Evolutionary conservation across 257 asterid species (phyloP).

Genomic region (Solanum raphanifolium): DNA sequence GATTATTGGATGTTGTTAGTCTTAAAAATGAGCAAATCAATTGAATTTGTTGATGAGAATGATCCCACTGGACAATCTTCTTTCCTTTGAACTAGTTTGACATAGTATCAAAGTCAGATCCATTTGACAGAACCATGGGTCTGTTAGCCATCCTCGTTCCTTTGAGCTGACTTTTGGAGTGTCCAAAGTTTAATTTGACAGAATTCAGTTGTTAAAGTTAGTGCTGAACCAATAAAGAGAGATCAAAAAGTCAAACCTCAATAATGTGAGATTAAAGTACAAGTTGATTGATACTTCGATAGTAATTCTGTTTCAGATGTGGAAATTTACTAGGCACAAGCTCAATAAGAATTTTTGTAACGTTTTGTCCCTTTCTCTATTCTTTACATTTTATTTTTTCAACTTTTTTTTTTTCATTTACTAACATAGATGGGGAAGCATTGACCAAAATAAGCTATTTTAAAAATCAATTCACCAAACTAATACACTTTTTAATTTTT

Average conservation of each 20-base stretch:
- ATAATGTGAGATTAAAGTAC: neutral
- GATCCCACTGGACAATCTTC: no score
- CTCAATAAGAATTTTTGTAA: neutral
- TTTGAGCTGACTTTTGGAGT: no score
- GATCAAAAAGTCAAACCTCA: neutral
- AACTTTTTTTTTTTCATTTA: neutral
- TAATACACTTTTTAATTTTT: no score
- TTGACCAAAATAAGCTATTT: no score
- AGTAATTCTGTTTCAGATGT: neutral
- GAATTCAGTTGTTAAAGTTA: neutral
- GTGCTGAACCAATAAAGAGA: neutral
- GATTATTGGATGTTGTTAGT: neutral
- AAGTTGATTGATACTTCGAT: neutral
- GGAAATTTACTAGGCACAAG: neutral
- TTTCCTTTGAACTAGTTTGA: neutral
- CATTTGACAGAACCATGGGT: neutral
- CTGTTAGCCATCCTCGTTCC: no score
- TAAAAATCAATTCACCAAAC: no score
- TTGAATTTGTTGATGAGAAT: neutral
- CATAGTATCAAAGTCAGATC: no score
- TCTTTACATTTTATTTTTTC: no score
- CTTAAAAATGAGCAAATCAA: no score
- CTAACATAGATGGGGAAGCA: neutral
- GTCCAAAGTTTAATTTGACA: no score
- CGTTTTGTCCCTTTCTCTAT: neutral